Evolutionary conservation across 2,329 filamentous ascomycete species (phyloP).

Genomic region (Nothophoma quercina): DNA sequence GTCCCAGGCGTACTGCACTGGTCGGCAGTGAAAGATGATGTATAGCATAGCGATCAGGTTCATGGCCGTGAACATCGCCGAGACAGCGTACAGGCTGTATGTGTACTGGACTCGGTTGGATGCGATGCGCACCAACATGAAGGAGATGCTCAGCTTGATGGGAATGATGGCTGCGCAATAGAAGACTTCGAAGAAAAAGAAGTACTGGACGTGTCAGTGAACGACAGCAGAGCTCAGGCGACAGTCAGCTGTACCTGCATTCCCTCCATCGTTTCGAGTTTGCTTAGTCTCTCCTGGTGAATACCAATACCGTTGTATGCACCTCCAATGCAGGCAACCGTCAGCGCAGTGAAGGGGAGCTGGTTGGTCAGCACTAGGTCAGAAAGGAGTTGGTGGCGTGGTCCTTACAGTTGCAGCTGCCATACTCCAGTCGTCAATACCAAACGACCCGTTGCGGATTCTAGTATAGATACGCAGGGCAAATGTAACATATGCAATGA

Average conservation of each 20-base stretch:
- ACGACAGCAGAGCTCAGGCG: not conserved
- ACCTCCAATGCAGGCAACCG: conserved; percentile 18
- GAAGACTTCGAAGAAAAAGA: conserved; percentile 50
- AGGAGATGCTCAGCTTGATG: conserved; percentile 48
- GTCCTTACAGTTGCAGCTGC: not conserved
- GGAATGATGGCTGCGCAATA: conserved; percentile 48
- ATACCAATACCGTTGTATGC: conserved; percentile 7
- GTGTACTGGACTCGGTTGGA: conserved; percentile 35
- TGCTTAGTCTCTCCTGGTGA: conserved; percentile 23
- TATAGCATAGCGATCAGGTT: conserved; percentile 45
- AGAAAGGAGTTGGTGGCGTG: not conserved
- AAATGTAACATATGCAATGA: conserved; percentile 25
- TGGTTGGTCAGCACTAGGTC: not conserved
- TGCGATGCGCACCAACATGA: conserved; percentile 48
- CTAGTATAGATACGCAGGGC: conserved; percentile 28
- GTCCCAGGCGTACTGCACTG: conserved; percentile 38
- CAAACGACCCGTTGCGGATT: conserved; percentile 31
- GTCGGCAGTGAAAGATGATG: conserved; percentile 48
- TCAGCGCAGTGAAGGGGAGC: conserved; percentile 10
- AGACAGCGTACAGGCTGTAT: conserved; percentile 39
- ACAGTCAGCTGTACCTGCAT: conserved; percentile 20
- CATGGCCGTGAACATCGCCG: conserved; percentile 39
- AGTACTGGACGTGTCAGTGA: conserved; percentile 34
- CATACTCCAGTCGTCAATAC: conserved; percentile 44
- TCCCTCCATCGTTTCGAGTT: not conserved